Conservation (phyloP, 306 rosid species). For the Pyrus communis region DNA sequence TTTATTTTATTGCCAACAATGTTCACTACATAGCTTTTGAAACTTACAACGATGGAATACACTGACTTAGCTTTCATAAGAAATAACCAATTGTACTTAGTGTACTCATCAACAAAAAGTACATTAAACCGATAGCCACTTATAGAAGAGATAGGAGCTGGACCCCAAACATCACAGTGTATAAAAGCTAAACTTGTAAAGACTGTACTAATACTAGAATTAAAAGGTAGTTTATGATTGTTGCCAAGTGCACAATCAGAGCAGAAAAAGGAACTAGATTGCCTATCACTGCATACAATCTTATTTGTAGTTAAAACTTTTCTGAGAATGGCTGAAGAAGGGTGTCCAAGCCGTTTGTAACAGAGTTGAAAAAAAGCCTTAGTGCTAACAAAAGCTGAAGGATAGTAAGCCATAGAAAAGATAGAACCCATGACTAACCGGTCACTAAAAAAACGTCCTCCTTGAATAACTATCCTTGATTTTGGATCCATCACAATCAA, state of each 20-base stretch:
- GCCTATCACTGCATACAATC: too few species aligned
- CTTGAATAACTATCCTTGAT: too few species aligned
- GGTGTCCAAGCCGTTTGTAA: background rate
- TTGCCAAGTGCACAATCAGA: background rate
- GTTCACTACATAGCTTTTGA: too few species aligned
- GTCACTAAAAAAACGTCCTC: fast-evolving
- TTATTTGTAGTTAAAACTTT: too few species aligned
- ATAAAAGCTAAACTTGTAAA: background rate
- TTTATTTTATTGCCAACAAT: too few species aligned
- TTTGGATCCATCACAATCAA: too few species aligned
- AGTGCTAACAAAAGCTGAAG: background rate
- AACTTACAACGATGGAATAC: too few species aligned
- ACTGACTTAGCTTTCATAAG: too few species aligned
- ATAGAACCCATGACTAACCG: background rate
- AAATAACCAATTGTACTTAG: too few species aligned
- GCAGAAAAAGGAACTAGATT: too few species aligned
- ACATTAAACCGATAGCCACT: background rate
- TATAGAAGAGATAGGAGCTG: too few species aligned
- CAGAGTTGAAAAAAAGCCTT: background rate
- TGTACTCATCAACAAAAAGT: too few species aligned
- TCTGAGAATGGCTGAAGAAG: background rate
- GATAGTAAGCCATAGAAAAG: background rate
- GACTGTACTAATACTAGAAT: background rate
- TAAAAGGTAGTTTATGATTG: background rate
- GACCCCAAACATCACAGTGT: background rate